A percentile compares a stretch with the other conserved stretches of the same genome.
Conservation (phyloP, 2,329 filamentous ascomycete species). For the Hirsutella rhossiliensis region DNA sequence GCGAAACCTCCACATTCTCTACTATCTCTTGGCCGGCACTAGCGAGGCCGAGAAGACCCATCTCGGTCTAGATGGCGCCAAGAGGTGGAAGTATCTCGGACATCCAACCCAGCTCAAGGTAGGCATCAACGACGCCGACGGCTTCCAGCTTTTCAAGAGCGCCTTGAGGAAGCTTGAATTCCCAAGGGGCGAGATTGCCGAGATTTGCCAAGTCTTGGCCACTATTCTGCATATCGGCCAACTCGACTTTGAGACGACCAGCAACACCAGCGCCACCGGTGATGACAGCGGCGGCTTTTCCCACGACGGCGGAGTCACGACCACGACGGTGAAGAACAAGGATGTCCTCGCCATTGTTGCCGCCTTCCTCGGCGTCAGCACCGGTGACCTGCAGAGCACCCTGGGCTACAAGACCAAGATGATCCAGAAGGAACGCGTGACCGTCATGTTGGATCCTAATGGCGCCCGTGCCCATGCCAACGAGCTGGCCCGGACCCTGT, state of each 20-base stretch:
- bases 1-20: conserved; percentile 90
- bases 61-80: conserved; percentile 52
- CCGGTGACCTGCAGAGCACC: conserved; percentile 72
- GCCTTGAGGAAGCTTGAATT: conserved; percentile 91
- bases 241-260: conserved; percentile 78
- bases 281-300: conserved; percentile 96
- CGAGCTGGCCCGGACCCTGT: conserved; percentile 84
- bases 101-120: conserved; percentile 96
- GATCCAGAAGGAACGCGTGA: conserved; percentile 91
- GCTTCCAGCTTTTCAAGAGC: conserved; percentile 96
- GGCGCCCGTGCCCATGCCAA: conserved; percentile 88
- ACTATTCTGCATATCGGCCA: conserved; percentile 96
- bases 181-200: conserved; percentile 82
- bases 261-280: conserved; percentile 63
- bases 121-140: conserved; percentile 89
- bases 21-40: conserved; percentile 89
- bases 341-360: conserved; percentile 77
- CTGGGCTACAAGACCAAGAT: conserved; percentile 96
- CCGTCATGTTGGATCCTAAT: conserved; percentile 88
- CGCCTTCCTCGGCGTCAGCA: conserved; percentile 83
- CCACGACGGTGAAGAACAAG: conserved; percentile 87
- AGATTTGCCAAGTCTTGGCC: conserved; percentile 90
- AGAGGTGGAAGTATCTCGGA: conserved; percentile 90
- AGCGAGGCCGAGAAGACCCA: conserved; percentile 84
- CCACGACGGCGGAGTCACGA: conserved; percentile 77